Conservation (phyloP, 495 filamentous ascomycete genomes). For the Clohesyomyces aquaticus region DNA sequence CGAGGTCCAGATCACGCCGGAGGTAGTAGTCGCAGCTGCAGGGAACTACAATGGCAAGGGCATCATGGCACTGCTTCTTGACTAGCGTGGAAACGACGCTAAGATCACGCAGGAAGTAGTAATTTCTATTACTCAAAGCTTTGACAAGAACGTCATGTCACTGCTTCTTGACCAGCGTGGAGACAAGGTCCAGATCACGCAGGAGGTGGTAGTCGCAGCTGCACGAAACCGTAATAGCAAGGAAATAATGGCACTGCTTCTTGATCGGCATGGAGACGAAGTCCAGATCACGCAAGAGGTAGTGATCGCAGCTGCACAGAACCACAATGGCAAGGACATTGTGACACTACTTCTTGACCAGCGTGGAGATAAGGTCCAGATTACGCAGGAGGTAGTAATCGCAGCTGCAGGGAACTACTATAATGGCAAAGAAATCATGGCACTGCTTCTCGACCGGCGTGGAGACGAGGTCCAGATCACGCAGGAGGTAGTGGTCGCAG, state of each 20-base stretch:
- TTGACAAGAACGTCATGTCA: no score
- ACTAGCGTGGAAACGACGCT: no score
- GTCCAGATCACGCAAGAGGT: no score
- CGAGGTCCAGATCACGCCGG: no score
- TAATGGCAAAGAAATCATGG: conserved; percentile 29
- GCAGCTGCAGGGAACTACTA: conserved; percentile 22
- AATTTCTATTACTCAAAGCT: conserved; percentile 4
- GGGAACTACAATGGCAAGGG: no score
- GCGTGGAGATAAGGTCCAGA: conserved; percentile 17
- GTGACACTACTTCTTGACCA: conserved; percentile 26
- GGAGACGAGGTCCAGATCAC: conserved; percentile 34
- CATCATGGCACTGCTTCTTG: no score
- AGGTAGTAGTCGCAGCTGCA: no score
- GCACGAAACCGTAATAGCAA: conserved; percentile 17
- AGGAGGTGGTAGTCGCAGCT: conserved; percentile 22
- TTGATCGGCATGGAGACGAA: no score
- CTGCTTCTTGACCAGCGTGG: no score
- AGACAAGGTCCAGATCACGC: no score
- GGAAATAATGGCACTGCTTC: conserved; percentile 18
- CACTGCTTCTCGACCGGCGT: no score
- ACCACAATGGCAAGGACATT: conserved; percentile 22
- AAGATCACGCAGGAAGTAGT: conserved; percentile 32
- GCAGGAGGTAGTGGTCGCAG: conserved; percentile 24
- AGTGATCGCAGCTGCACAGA: conserved; percentile 14
- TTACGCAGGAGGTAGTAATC: conserved; percentile 20